Base-by-base conservation (phyloP, 1,284 basidiomycete species). In the Ganoderma sp. region DNA sequence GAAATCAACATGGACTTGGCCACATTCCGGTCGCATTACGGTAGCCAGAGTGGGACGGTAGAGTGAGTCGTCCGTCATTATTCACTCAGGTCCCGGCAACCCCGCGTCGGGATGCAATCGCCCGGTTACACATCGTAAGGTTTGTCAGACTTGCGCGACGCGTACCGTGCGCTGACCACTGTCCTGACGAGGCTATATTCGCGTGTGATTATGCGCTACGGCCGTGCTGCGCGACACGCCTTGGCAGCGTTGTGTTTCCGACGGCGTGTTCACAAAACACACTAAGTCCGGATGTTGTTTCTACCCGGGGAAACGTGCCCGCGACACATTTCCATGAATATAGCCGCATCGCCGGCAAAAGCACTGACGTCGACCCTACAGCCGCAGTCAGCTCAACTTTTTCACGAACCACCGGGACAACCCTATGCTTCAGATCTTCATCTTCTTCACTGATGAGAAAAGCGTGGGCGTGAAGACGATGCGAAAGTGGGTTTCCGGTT, bases 381-480 rank as follows among this genome's bases (percentile, higher is more conserved):
- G 96, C 80, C 96, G 95, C 72, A 88, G 87, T 74, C 89, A 90
- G 72, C 87, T 98, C 75, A 94, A 95, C 78, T 98, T 97, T 83
- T 95, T 91, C 80, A 94, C 94, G 19, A 90, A 90, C 74, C 87
- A 90, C 56, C 83, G 83, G 68, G 84, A 86, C 32, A 90, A 93
- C 76, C 85, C 88, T 34, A 81, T 83, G 37, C 91, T 96, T 75
- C 91, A 95, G 78, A 95, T 99, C 75, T 99, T 95, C 77, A 86
- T 99, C 22, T 98, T 94, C 81, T 99, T 98, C 81, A 92, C 94
- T 28, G 92, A 95, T 56, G 97, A 98, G 80, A 89, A 87, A 78
- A 96, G 93, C 73, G 96, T 98, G 9, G 94, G 95, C 69, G 95
- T 98, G 64, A 96, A 96, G 80, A 94, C 95, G 3, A 97, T 98